These are phyloP conservation scores for Calonectria hawksworthii DNA, from an alignment of 2,329 filamentous ascomycete genomes.

Conservation along the genomic window DNA sequence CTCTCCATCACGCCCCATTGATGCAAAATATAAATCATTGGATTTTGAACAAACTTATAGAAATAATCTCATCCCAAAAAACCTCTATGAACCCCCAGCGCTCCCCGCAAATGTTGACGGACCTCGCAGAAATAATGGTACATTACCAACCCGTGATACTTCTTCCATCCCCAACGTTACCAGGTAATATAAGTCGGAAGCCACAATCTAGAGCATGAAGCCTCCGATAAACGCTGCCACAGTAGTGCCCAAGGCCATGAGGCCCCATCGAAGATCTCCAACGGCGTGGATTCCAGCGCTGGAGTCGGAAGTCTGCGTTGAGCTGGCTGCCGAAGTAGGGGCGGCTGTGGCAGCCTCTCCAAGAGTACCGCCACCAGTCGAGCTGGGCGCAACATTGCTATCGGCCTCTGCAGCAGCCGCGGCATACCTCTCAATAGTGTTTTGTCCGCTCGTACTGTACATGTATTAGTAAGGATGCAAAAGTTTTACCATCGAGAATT, in stretches of 20 bases:
- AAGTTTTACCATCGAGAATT: not conserved
- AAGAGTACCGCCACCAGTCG: slow-evolving; percentile 36
- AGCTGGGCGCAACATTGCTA: slow-evolving; percentile 37
- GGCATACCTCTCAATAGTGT: slow-evolving; percentile 31
- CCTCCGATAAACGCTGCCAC: slow-evolving; percentile 41
- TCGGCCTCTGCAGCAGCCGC: slow-evolving; percentile 30
- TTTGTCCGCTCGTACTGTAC: slow-evolving; percentile 33
- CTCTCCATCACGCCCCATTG: not conserved
- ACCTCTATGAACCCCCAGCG: not conserved
- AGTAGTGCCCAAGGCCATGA: slow-evolving; percentile 39
- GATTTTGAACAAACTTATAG: not conserved
- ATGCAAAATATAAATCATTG: not conserved
- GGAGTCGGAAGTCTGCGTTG: slow-evolving; percentile 30
- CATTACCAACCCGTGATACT: not conserved
- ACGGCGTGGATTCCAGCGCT: slow-evolving; percentile 35
- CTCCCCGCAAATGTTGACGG: not conserved
- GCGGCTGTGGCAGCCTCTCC: slow-evolving; percentile 33
- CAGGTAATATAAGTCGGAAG: not conserved
- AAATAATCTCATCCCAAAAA: not conserved
- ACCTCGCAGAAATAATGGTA: not conserved
- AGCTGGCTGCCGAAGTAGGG: slow-evolving; percentile 15
- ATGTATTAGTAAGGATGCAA: not conserved
- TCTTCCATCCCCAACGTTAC: too few species aligned
- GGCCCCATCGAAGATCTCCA: slow-evolving; percentile 44
- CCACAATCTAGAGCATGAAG: slow-evolving; percentile 33